A percentile compares a stretch with the other conserved stretches of the same genome.
These are phyloP conservation scores for Lentinula raphanica DNA, from an alignment of 768 basidiomycete genomes.

Conservation along the genomic window DNA sequence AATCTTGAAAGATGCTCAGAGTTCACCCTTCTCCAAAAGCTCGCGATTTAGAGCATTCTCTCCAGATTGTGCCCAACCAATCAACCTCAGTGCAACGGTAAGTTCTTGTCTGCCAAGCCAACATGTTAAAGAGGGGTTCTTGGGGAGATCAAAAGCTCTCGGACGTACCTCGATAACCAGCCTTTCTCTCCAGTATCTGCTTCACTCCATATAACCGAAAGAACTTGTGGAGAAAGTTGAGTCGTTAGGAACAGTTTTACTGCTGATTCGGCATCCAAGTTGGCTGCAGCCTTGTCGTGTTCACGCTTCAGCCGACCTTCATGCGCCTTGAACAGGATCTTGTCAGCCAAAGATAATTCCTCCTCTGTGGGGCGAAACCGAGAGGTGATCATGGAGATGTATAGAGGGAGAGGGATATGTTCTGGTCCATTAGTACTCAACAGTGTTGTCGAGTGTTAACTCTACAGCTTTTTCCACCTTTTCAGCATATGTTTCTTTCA, in stretches of 20 bases:
- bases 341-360: not conserved
- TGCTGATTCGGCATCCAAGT: conserved; percentile 33
- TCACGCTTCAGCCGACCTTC: not conserved
- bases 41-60: conserved; percentile 30
- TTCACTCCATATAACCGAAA: conserved; percentile 61
- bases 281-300: not conserved
- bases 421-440: not conserved
- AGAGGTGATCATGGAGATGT: not conserved
- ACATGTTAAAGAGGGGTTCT: not conserved
- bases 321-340: not conserved
- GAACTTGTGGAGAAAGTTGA: conserved; percentile 44
- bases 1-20: not conserved
- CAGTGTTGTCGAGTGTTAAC: not conserved
- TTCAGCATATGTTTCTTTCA: not conserved
- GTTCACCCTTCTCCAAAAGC: conserved; percentile 42
- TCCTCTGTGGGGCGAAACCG: not conserved
- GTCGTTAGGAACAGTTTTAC: conserved; percentile 54
- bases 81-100: conserved; percentile 54
- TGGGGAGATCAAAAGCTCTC: not conserved
- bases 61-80: conserved; percentile 60
- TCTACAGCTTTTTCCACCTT: not conserved
- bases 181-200: conserved; percentile 57
- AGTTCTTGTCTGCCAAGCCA: conserved; percentile 49
- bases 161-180: conserved; percentile 8
- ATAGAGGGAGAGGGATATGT: not conserved